A percentile compares a stretch with the other conserved stretches of the same genome.
These are phyloP conservation scores for Pyricularia pennisetigena DNA, from an alignment of 2,329 filamentous ascomycete genomes.

Conservation along the genomic window DNA sequence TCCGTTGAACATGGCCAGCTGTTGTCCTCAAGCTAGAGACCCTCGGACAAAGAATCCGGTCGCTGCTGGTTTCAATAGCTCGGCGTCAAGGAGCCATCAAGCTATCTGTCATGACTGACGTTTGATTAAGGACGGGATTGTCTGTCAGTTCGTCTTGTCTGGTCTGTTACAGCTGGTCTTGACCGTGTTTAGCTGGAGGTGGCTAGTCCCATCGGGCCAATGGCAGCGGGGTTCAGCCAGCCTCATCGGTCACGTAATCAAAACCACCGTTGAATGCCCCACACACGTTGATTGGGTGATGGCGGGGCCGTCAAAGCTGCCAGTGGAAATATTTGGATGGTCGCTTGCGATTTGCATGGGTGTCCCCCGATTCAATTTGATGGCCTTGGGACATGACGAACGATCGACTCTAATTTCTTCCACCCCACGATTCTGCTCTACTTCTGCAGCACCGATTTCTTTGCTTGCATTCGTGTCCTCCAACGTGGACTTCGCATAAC, in stretches of 20 bases:
- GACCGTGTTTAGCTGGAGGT: not conserved
- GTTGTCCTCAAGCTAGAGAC: not conserved
- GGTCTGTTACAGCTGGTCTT: not conserved
- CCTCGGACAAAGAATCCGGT: too few relatives aligned
- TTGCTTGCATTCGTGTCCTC: not conserved
- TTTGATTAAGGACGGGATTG: not conserved
- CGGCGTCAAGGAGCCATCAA: not conserved
- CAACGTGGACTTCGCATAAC: not conserved
- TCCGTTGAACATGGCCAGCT: not conserved
- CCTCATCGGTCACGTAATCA: not conserved
- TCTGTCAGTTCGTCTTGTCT: not conserved
- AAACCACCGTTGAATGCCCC: not conserved
- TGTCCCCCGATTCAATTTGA: not conserved
- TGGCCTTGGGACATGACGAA: not conserved
- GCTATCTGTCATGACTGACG: too few relatives aligned
- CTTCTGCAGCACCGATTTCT: not conserved
- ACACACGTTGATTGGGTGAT: not conserved
- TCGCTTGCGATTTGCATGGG: not conserved
- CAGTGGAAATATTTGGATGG: not conserved
- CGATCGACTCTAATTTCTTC: not conserved
- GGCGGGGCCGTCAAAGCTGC: not conserved
- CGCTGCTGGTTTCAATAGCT: not conserved
- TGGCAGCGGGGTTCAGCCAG: not conserved
- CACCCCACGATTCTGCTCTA: not conserved
- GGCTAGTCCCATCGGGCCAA: not conserved